Evolutionary conservation across 495 filamentous ascomycete genomes (phyloP), one percentile per base, ranked within the genome.

Genomic region (Eremomyces bilateralis): DNA sequence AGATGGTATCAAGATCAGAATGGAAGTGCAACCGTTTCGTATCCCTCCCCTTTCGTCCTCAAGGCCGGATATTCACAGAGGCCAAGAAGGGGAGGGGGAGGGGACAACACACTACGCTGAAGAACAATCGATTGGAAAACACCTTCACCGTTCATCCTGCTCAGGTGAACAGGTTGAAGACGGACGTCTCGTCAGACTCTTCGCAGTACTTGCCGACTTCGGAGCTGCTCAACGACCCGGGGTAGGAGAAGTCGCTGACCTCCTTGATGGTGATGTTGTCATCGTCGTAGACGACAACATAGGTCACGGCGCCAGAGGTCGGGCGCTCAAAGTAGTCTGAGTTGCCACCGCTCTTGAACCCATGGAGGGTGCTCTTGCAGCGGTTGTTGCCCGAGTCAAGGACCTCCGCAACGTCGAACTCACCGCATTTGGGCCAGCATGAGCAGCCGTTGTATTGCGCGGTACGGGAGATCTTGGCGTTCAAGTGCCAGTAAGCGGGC

Each of bases 371-470:
- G 4, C 65, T 62, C 49, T 69, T 76, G 35, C 58, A 51, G 15
- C 50, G 52, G 20, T 46, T 44, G 33, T 62, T 52, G 19, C 67
- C 66, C 2, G 48, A 24, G 22, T 52, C 44, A 5, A 80, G 63
- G 20, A 75, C 58, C 53, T 81, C 77, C 38, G 75, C 68, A 10
- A 79, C 51, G 47, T 81, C 76, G 31, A 75, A 63, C 56, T 81
- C 75, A 39, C 74, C 76, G 46, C 77, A 81, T 12, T 69, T 71
- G 15, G 61, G 53, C 73, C 73, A 80, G 55, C 77, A 80, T 30
- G 61, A 70, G 57, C 77, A 82, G 0, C 53, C 40, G 2, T 49
- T 45, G 50, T 80, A 81, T 43, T 81, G 75, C 0, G 61, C 52
- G 1, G 68, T 76, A 22, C 63, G 61, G 1, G 73, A 65, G 38